Evolutionary conservation across 75 land plant genomes (phyloP).

Genomic region (Picea glauca): DNA sequence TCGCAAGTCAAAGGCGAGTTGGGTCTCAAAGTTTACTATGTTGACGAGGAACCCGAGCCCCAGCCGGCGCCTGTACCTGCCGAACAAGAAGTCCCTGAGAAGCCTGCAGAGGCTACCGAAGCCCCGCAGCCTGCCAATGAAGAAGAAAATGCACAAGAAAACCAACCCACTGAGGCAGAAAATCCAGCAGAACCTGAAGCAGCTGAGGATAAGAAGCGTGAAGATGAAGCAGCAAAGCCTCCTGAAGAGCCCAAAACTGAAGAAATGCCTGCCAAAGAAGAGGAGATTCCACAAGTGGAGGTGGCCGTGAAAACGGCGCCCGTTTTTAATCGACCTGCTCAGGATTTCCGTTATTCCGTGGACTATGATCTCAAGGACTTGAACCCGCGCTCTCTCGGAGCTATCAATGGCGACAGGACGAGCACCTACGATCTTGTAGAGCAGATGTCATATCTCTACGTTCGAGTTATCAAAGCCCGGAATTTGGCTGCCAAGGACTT

Average conservation of each 20-base stretch:
- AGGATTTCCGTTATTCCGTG: background rate
- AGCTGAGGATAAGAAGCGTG: background rate
- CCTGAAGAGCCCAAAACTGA: background rate
- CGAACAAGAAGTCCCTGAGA: background rate
- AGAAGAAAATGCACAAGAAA: background rate
- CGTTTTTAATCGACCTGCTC: background rate
- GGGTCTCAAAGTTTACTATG: slow-evolving; percentile 56
- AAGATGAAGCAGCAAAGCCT: slow-evolving; percentile 16
- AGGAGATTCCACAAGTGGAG: background rate
- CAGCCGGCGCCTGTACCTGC: background rate
- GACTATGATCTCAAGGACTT: slow-evolving; percentile 6
- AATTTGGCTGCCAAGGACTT: slow-evolving; percentile 11
- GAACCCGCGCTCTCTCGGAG: slow-evolving; percentile 1
- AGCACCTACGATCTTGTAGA: slow-evolving; percentile 70
- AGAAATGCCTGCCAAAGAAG: background rate
- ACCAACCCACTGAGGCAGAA: background rate
- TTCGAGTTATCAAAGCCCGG: slow-evolving; percentile 66
- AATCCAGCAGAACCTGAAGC: background rate
- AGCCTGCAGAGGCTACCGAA: slow-evolving; percentile 7
- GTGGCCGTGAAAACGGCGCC: background rate
- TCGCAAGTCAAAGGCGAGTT: slow-evolving; percentile 67
- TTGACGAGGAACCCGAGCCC: slow-evolving; percentile 1
- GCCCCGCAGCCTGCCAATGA: slow-evolving; percentile 10
- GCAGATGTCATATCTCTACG: slow-evolving; percentile 63
- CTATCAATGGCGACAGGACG: slow-evolving; percentile 12